phyloP scores from a whole-genome alignment of 495 filamentous ascomycete genomes.

The Aspergillus bridgeri region DNA sequence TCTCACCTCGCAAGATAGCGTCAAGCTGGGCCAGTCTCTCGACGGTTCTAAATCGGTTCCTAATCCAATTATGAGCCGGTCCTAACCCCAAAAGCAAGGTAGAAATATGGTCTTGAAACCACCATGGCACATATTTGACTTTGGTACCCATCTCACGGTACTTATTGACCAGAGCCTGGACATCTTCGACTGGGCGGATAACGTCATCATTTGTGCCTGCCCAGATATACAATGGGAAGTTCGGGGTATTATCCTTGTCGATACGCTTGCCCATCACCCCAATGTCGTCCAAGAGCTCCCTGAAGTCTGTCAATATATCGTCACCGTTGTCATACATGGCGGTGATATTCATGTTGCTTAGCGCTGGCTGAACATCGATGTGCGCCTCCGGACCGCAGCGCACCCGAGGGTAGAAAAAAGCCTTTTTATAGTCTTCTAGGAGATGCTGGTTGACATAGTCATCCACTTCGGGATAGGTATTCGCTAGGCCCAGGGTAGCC shows the following conservation, averaged over 20 bases:
- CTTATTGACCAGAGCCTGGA: no score
- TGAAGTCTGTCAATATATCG: background rate
- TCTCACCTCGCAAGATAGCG: no score
- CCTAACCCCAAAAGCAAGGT: no score
- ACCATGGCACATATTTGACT: no score
- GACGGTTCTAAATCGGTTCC: no score
- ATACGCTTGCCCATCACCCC: background rate
- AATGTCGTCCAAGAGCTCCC: background rate
- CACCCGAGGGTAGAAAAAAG: background rate
- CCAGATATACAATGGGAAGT: background rate
- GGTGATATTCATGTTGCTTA: background rate
- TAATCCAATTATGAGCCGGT: no score
- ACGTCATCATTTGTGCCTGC: background rate
- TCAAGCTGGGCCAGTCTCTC: no score
- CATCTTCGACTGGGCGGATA: background rate
- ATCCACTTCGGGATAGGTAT: conserved; percentile 8
- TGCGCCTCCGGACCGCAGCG: background rate
- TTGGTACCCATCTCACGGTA: no score
- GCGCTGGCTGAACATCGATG: background rate
- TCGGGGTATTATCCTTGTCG: background rate
- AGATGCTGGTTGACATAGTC: background rate
- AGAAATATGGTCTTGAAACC: no score
- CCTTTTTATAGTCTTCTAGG: background rate
- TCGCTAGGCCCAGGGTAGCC: conserved; percentile 12
- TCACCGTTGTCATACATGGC: background rate